A percentile compares a stretch with the other conserved stretches of the same genome.
Evolutionary conservation across 202 grass and related monocot genomes (phyloP).

Genomic region (Setaria italica): DNA sequence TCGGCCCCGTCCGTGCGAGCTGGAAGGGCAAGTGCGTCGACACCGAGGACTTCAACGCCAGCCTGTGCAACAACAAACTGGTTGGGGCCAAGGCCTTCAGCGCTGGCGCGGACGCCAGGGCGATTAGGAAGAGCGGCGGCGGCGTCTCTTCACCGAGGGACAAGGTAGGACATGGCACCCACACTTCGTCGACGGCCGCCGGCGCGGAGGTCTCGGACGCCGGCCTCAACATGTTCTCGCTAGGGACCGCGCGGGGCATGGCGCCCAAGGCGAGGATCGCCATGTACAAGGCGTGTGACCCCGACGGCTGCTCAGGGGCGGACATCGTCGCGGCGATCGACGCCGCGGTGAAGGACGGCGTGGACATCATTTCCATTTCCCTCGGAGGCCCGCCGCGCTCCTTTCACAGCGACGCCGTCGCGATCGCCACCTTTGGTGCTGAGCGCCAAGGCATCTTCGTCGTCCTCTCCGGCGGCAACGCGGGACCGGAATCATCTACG

Average conservation of each 20-base stretch:
- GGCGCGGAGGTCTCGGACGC: slow-evolving; percentile 38
- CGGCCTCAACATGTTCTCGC: slow-evolving; percentile 27
- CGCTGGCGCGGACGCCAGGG: background rate
- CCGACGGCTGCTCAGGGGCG: background rate
- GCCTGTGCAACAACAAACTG: slow-evolving; percentile 61
- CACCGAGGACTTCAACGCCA: slow-evolving; percentile 30
- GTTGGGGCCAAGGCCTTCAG: slow-evolving; percentile 50
- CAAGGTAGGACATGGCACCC: slow-evolving; percentile 48
- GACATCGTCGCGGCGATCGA: slow-evolving; percentile 50
- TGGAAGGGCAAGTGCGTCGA: slow-evolving; percentile 43
- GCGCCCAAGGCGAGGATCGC: slow-evolving; percentile 58
- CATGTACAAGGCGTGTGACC: slow-evolving; percentile 59
- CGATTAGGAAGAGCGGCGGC: background rate
- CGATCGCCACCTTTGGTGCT: slow-evolving; percentile 53
- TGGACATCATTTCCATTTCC: slow-evolving; percentile 68
- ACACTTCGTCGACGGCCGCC: slow-evolving; percentile 55
- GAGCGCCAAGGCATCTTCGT: slow-evolving; percentile 54
- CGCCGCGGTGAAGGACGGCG: slow-evolving; percentile 60
- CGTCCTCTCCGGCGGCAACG: slow-evolving; percentile 50
- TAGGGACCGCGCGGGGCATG: slow-evolving; percentile 41
- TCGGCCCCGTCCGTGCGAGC: slow-evolving; percentile 34
- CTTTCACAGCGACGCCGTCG: slow-evolving; percentile 30
- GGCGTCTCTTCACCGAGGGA: slow-evolving; percentile 45
- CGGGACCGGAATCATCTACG: background rate
- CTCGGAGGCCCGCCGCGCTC: background rate